phyloP scores from a whole-genome alignment of 2,329 filamentous ascomycete genomes.

The Ilyonectria mors-panacis region DNA sequence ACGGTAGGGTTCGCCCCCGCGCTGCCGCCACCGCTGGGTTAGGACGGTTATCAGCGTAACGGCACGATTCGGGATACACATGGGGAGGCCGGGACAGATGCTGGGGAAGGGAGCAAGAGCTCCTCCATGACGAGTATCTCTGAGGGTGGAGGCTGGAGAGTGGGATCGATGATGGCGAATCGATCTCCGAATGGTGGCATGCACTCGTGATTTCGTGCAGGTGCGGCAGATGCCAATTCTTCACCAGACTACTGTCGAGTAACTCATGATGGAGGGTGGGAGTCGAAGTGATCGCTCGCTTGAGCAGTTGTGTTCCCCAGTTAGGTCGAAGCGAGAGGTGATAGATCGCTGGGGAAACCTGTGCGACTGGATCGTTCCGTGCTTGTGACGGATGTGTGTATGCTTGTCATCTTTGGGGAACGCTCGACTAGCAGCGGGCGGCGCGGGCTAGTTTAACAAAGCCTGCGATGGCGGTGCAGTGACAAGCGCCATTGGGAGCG shows the following conservation, averaged over 20 bases:
- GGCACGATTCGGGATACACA: conserved; percentile 27
- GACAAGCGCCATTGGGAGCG: conserved; percentile 8
- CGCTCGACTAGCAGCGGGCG: conserved; percentile 23
- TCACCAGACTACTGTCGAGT: conserved; percentile 16
- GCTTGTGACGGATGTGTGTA: conserved; percentile 21
- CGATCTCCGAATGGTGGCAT: conserved; percentile 44
- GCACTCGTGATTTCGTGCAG: conserved; percentile 48
- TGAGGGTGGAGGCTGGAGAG: conserved; percentile 21
- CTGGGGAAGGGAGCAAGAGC: conserved; percentile 2
- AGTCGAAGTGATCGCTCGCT: conserved; percentile 17
- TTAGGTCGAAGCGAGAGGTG: conserved; percentile 12
- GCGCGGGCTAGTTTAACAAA: conserved; percentile 17
- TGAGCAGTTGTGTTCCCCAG: conserved; percentile 27
- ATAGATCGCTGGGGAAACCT: conserved; percentile 24
- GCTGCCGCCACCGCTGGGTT: conserved; percentile 17
- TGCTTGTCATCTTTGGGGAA: conserved; percentile 28
- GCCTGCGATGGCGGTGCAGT: conserved; percentile 4
- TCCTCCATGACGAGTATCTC: conserved; percentile 11
- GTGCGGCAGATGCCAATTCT: conserved; percentile 24
- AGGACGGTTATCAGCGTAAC: conserved; percentile 23
- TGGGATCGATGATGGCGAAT: conserved; percentile 32
- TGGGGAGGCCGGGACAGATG: conserved; percentile 8
- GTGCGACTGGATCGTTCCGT: conserved; percentile 27
- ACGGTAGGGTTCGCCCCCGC: conserved; percentile 31
- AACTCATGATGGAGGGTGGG: conserved; percentile 27